Base-by-base conservation (phyloP, 1,284 basidiomycete species). In the Melanopsichium pennsylvanicum region DNA sequence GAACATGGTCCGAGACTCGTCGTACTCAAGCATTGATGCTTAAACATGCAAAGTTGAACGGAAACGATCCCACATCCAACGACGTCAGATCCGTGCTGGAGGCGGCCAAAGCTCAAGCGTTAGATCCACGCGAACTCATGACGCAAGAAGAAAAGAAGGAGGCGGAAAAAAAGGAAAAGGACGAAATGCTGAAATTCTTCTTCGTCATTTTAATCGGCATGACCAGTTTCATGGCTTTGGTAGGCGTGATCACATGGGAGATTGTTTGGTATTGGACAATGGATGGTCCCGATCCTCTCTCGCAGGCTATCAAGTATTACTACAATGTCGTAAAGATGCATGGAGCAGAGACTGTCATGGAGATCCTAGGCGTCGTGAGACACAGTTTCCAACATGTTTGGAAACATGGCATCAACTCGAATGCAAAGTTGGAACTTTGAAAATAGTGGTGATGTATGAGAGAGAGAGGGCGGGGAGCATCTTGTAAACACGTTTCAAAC, bases 341-440 rank as follows among this genome's bases (percentile, higher is more conserved):
- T 2, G 57, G 61, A 8, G 43, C 22, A 19, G 2, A 3, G 2
- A 54, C 46, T 12, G 38, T 56, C 4, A 44, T 32, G 22, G 59
- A 69, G 33, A 44, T 68, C 22, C 8, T 32, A 3, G 31, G 13
- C 10, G 62, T 58, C 5, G 45, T 52, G 3, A 39, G 38, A 21
- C 15, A 26, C 18, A 54, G 48, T 16, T 61, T 62, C 7, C 5
- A 34, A 11, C 38, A 41, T 33, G 47, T 68, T 9, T 68, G 41
- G 36, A 49, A 62, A 31, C 22, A 62, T 27, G 58, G 48, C 7
- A 2, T 50, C 13, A 26, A 23, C 9, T 5, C 15, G 21, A 15
- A 16, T 15, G 35, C 33, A 19, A 70, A 57, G 40, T n/a, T 60
- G 18, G 60, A 59, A 26, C 25, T 54, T 52, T 79, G 90, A 70